phyloP scores from a whole-genome alignment of 2,329 filamentous ascomycete species.

The Zasmidium citrigriseum region DNA sequence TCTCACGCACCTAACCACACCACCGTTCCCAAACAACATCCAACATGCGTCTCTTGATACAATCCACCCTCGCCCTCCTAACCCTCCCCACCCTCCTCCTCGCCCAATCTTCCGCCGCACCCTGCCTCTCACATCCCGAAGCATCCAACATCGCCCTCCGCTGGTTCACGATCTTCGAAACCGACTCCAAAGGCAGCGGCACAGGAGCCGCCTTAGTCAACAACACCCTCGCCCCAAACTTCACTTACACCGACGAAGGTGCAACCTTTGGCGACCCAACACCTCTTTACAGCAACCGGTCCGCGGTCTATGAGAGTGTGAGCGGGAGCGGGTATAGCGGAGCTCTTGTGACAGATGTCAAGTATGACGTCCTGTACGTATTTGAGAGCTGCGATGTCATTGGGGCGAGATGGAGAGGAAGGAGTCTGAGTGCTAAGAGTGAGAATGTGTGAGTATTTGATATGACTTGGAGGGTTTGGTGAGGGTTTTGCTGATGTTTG shows the following conservation, averaged over 20 bases:
- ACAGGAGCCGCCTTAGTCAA: constrained; percentile 13
- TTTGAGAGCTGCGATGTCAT: constrained; percentile 10
- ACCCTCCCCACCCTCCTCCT: too few species aligned
- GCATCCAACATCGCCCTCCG: constrained; percentile 13
- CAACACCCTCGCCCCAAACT: constrained; percentile 5
- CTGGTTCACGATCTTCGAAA: constrained; percentile 16
- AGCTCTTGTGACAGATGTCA: constrained; percentile 11
- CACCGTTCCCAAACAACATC: too few species aligned
- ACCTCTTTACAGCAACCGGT: constrained; percentile 7
- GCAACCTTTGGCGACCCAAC: constrained; percentile 12
- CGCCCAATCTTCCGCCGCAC: background rate
- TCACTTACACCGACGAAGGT: constrained; percentile 12
- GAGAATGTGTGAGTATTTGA: constrained; percentile 9
- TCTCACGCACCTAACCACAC: too few species aligned
- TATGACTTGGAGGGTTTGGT: background rate
- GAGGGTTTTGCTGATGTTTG: background rate
- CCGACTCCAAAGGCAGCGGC: constrained; percentile 10
- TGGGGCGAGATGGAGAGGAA: constrained; percentile 10
- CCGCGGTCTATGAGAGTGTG: constrained; percentile 8
- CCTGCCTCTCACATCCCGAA: constrained; percentile 14
- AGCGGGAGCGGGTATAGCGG: constrained; percentile 4
- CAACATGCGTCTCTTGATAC: too few species aligned
- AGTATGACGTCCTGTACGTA: constrained; percentile 5
- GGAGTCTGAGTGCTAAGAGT: constrained; percentile 8
- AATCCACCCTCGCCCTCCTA: too few species aligned